A percentile compares a stretch with the other conserved stretches of the same genome.
These are phyloP conservation scores for Asterella californica DNA, from an alignment of 225 moss, liverwort and hornwort genomes.

Conservation along the genomic window DNA sequence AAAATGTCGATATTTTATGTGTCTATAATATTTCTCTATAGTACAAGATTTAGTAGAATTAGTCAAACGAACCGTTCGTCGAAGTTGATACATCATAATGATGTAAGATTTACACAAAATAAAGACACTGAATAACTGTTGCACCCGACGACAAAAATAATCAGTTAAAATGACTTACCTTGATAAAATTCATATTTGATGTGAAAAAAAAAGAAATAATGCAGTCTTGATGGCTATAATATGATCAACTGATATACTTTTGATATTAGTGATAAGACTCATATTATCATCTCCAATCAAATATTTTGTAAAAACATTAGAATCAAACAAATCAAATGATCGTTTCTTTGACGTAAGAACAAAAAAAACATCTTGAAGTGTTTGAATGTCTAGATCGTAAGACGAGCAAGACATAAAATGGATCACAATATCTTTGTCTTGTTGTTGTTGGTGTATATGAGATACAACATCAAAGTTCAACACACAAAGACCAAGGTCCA, in stretches of 20 bases:
- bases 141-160: not conserved
- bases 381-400: not conserved
- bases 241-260: not conserved
- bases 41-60: not conserved
- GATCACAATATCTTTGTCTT: not conserved
- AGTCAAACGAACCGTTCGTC: not conserved
- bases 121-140: not conserved
- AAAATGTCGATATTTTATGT: not conserved
- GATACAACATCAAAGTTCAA: not conserved
- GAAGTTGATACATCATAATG: not conserved
- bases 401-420: not conserved
- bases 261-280: not conserved
- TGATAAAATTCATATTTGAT: not conserved
- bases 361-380: not conserved
- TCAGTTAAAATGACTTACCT: not conserved
- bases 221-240: not conserved
- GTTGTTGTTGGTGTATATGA: not conserved
- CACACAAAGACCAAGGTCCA: not conserved
- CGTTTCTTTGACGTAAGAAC: not conserved
- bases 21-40: not conserved
- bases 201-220: not conserved
- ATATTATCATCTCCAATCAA: not conserved
- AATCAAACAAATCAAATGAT: not conserved
- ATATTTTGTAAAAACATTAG: not conserved
- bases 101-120: not conserved